A percentile compares a stretch with the other conserved stretches of the same genome.
phyloP scores from a whole-genome alignment of 352 stramenopile species.

The Globisporangium acanthophoron region DNA sequence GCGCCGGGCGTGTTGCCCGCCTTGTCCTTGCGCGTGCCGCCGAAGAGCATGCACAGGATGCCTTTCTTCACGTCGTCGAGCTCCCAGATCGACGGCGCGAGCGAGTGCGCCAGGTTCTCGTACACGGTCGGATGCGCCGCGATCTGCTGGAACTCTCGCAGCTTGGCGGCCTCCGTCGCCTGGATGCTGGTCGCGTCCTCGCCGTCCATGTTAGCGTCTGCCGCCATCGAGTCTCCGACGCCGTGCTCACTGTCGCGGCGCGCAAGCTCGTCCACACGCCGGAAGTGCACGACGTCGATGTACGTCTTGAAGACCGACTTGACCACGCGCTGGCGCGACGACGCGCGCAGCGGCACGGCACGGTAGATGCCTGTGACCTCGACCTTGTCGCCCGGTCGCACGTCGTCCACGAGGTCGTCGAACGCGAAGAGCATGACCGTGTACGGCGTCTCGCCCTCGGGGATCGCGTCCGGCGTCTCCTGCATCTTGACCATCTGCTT shows the following conservation, averaged over 20 bases:
- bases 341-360: conserved; percentile 92
- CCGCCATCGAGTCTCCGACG: conserved; percentile 10
- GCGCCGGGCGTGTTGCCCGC: conserved; percentile 17
- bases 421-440: conserved; percentile 97
- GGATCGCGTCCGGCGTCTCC: conserved; percentile 97
- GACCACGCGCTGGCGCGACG: conserved; percentile 92
- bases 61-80: conserved; percentile 99
- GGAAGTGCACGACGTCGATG: conserved; percentile 98
- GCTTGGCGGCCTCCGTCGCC: conserved; percentile 44
- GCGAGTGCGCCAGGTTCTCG: conserved; percentile 72
- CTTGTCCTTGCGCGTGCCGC: conserved; percentile 88
- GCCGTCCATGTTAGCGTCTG: conserved; percentile 12
- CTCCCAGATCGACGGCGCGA: conserved; percentile 89
- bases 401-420: conserved; percentile 97
- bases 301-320: conserved; percentile 99
- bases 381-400: conserved; percentile 95
- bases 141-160: conserved; percentile 69
- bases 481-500: conserved; percentile 99
- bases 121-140: conserved; percentile 78
- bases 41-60: conserved; percentile 98
- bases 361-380: conserved; percentile 97
- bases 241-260: conserved; percentile 23
- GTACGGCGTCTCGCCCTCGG: conserved; percentile 98
- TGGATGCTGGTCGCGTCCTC: conserved; percentile 34
- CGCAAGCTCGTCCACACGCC: conserved; percentile 80